These are phyloP conservation scores for Anethum foeniculum DNA, from an alignment of 140 eudicot genomes.

Conservation along the genomic window DNA sequence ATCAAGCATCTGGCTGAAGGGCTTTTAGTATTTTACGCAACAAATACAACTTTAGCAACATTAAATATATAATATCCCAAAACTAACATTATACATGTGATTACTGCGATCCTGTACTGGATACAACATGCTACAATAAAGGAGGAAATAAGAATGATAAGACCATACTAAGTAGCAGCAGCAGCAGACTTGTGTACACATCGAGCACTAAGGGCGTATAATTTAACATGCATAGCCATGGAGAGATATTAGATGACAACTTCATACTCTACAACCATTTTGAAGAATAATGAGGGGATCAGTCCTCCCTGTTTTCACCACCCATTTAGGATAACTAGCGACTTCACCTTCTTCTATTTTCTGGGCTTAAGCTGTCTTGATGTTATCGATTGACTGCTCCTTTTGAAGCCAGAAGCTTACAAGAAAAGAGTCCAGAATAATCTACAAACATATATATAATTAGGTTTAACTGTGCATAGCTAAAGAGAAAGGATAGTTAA, in stretches of 20 bases:
- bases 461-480: neutral
- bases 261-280: neutral
- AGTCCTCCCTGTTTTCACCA: neutral
- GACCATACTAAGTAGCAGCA: neutral
- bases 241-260: neutral
- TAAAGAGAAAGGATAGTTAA: neutral
- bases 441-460: conserved; percentile 25
- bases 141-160: neutral
- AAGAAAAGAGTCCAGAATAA: conserved; percentile 48
- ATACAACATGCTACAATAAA: neutral
- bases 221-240: neutral
- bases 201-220: neutral
- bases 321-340: neutral
- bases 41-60: neutral
- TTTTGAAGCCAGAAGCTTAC: conserved; percentile 34
- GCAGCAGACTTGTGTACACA: neutral
- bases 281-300: neutral
- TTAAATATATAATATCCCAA: neutral
- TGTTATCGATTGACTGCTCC: conserved; percentile 12
- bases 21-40: neutral
- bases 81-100: neutral
- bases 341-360: neutral
- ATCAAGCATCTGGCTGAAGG: neutral
- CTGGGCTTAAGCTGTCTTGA: conserved; percentile 24
- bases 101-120: neutral